Evolutionary conservation across 805 yeast genomes (phyloP), one percentile per base, ranked within the genome.

Genomic region (Lachancea meyersii): DNA sequence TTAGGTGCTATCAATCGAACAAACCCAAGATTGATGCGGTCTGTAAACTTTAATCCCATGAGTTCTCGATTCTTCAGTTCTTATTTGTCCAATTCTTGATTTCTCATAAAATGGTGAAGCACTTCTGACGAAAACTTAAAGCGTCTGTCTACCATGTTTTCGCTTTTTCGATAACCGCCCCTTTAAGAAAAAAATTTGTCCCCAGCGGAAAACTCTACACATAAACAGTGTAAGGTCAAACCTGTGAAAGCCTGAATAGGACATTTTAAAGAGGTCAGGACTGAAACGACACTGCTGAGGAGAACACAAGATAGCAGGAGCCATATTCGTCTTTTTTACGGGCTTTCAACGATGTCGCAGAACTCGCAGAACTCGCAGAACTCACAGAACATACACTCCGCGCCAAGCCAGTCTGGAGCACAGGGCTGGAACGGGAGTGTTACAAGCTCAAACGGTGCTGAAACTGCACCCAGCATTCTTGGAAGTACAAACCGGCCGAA

Each of bases 131-230:
- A 34, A 36, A 18, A 6, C 13, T 7, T 8, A 28, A 17, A 26
- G 24, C 23, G 32, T 24, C 32, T 26, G n/a, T n/a, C 16, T 17
- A 10, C 5, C 16, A 17, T 36, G 23, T 40, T 40, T 30, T 35
- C 43, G 43, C 36, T 4, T 23, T 23, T 40, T 34, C 35, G 34
- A 30, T 34, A 27, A 40, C 35, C 35, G 31, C 43, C 43, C 43
- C 38, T 40, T 40, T 34, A 16, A 31, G 24, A 38, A 38, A 40
- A 40, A 40, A 40, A 40, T 40, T 40, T 40, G 43, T 27, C 32
- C 36, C 36, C 23, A 34, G 36, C 38, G 22, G 14, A 21, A 20
- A 32, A 33, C 10, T 32, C 36, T 21, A 40, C 43, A 34, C 38
- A 40, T 34, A 40, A 40, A 40, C 38, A 34, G 13, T 30, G 19